These are phyloP conservation scores for Fusarium sp. DNA, from an alignment of 2,329 filamentous ascomycete species.

Conservation along the genomic window DNA sequence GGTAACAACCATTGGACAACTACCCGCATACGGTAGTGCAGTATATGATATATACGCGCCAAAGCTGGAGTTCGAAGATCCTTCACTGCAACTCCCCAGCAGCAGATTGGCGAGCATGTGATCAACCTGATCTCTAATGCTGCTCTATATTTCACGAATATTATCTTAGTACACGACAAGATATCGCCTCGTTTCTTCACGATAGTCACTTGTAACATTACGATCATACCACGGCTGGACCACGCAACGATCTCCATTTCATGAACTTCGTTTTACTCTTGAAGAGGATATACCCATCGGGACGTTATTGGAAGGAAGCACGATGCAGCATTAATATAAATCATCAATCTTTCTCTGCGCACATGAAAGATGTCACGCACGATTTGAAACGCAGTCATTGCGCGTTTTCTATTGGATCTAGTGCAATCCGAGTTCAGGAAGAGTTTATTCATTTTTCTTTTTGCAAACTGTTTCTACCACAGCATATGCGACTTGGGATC, in stretches of 20 bases:
- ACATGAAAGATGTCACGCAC: conserved; percentile 24
- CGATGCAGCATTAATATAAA: conserved; percentile 4
- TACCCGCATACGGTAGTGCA: conserved; percentile 61
- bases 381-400: conserved; percentile 27
- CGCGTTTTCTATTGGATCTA: conserved; percentile 9
- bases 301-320: conserved; percentile 45
- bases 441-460: conserved; percentile 15
- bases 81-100: conserved; percentile 69
- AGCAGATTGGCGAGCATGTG: conserved; percentile 67
- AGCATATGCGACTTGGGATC: conserved; percentile 7
- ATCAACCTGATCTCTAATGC: conserved; percentile 26
- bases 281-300: conserved; percentile 48
- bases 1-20: conserved; percentile 64
- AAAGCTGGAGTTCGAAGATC: conserved; percentile 69
- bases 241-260: conserved; percentile 34
- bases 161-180: conserved; percentile 9
- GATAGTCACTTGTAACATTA: conserved; percentile 42
- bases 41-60: conserved; percentile 64
- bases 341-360: conserved; percentile 20
- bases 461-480: conserved; percentile 2
- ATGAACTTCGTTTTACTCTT: conserved; percentile 40
- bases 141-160: conserved; percentile 30
- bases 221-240: conserved; percentile 41
- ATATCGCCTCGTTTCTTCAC: conserved; percentile 22
- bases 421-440: not conserved